Conservation (phyloP, 345 rosid genomes). For the Psidium friedrichsthalianum region DNA sequence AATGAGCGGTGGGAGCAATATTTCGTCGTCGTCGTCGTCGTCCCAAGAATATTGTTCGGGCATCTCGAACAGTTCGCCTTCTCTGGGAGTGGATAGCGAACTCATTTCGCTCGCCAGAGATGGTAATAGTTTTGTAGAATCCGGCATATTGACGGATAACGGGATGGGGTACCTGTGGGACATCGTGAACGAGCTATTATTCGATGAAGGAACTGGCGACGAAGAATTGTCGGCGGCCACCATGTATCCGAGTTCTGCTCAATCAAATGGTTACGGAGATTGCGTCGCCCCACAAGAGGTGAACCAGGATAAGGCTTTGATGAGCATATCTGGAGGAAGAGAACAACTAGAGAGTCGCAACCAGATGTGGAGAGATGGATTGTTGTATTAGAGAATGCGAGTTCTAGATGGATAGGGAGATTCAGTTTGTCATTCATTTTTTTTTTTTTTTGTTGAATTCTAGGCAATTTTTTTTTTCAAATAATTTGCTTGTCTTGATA, state of each 20-base stretch:
- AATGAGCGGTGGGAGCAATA: not conserved
- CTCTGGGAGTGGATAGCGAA: slow-evolving; percentile 7
- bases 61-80: slow-evolving; percentile 3
- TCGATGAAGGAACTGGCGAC: not conserved
- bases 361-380: not conserved
- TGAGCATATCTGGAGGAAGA: not conserved
- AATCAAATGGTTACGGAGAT: not conserved
- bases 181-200: slow-evolving; percentile 10
- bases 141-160: not conserved
- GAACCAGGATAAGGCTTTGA: not conserved
- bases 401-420: not conserved
- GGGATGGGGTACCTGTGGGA: slow-evolving; percentile 13
- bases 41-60: not conserved
- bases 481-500: not conserved
- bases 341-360: not conserved
- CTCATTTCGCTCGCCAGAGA: not conserved
- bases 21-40: not conserved
- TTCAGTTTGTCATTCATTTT: not conserved
- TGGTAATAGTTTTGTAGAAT: not conserved
- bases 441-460: not conserved
- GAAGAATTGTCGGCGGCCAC: not conserved
- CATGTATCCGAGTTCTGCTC: not conserved
- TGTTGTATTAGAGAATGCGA: not conserved
- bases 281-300: not conserved
- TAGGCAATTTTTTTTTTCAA: not conserved